Evolutionary conservation across 495 filamentous ascomycete genomes (phyloP).

Genomic region (Podospora didyma): DNA sequence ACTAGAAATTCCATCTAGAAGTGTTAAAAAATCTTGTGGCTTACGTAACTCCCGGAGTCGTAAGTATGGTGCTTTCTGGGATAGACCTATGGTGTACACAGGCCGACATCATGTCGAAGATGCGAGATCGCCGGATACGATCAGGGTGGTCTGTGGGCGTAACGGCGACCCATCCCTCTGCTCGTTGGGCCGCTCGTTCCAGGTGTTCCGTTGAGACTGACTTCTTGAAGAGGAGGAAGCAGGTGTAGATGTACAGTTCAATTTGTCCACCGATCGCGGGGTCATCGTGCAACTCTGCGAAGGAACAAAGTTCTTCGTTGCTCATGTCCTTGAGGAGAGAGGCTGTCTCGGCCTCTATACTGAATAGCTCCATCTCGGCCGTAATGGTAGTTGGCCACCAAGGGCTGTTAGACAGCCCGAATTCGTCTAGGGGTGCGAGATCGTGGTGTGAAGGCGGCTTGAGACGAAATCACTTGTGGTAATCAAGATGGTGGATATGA

Average conservation of each 20-base stretch:
- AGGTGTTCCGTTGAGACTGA: not conserved
- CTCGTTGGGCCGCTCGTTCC: not conserved
- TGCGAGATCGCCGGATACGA: not conserved
- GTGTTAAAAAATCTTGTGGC: not conserved
- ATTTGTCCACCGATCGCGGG: not conserved
- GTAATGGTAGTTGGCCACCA: not conserved
- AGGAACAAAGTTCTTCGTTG: not conserved
- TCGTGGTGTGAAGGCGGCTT: not conserved
- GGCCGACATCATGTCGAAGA: conserved; percentile 1
- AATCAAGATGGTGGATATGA: not conserved
- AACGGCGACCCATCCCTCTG: not conserved
- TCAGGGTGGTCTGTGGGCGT: not conserved
- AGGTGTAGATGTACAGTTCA: conserved; percentile 1
- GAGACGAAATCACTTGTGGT: not conserved
- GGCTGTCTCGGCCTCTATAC: not conserved
- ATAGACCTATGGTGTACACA: not conserved
- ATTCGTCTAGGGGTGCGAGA: not conserved
- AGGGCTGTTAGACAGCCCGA: not conserved
- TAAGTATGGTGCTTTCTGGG: not conserved
- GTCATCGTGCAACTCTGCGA: not conserved
- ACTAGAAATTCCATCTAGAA: not conserved
- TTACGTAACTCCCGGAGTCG: not conserved
- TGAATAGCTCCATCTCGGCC: not conserved
- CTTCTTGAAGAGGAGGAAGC: conserved; percentile 2
- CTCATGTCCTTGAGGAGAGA: not conserved